phyloP scores from a whole-genome alignment of 495 filamentous ascomycete genomes.

The Xylaria cubensis region DNA sequence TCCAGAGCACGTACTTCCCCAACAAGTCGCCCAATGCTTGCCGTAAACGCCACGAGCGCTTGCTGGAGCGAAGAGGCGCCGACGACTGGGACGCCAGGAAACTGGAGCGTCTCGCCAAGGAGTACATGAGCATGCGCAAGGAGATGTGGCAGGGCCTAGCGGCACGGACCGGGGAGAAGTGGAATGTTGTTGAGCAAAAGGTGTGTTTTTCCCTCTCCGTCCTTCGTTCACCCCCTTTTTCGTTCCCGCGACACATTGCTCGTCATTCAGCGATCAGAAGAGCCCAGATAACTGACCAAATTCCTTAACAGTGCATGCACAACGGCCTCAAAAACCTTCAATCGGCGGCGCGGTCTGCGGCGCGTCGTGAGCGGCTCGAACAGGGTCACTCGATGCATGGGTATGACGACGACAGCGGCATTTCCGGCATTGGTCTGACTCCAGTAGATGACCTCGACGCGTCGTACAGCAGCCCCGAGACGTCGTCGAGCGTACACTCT shows the following conservation, averaged over 20 bases:
- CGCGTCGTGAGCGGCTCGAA: conserved; percentile 59
- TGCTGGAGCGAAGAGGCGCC: conserved; percentile 69
- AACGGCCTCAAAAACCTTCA: conserved; percentile 66
- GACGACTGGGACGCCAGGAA: conserved; percentile 74
- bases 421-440: conserved; percentile 56
- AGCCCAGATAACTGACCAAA: not conserved
- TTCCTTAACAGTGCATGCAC: conserved; percentile 57
- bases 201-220: conserved; percentile 49
- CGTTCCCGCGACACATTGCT: too few species aligned
- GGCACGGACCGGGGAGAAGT: conserved; percentile 67
- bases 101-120: conserved; percentile 68
- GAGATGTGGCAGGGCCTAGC: conserved; percentile 76
- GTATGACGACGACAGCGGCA: conserved; percentile 59
- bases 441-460: conserved; percentile 58
- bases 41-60: conserved; percentile 76
- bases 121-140: conserved; percentile 71
- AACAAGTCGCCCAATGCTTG: conserved; percentile 78
- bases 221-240: conserved; percentile 5
- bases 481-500: conserved; percentile 43
- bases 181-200: conserved; percentile 73
- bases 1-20: conserved; percentile 71
- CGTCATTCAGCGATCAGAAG: not conserved
- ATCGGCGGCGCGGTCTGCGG: conserved; percentile 56
- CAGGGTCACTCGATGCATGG: conserved; percentile 41
- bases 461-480: conserved; percentile 57